Base-by-base conservation (phyloP, 179 eudicot species). In the Silene coronaria region DNA sequence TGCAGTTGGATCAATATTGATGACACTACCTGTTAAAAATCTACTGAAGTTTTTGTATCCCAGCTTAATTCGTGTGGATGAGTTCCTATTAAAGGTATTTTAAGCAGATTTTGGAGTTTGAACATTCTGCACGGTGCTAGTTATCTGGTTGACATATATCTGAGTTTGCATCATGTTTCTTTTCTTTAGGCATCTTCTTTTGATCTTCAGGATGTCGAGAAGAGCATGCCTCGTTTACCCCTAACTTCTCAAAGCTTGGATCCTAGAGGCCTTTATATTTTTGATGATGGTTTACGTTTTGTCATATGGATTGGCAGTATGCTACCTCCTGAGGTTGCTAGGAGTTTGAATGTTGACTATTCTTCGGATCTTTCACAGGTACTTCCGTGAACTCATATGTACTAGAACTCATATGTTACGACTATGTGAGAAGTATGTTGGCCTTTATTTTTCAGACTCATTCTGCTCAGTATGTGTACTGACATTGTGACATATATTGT, bases 291-390 rank as follows among this genome's bases (percentile, higher is more conserved):
- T 77, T 89, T 92, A 72, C 91, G 91, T 73, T 86, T 95, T 85
- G 92, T 95, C 73, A 77, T 95, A 77, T 95, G 99, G 99, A 88
- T 91, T 84, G 99, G 99, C 55, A 86, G 88, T 71, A 86, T 88
- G 89, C 83, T 89, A 78, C 87, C 93, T 75, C 91, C 97, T 59
- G 97, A 91, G 75, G 80, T 93, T 38, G 84, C 89, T 21, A 83
- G 76, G 80, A 87, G 78, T 82, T 87, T 95, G 77, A 89, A 91
- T 77, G 84, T 91, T 69, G 90, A 91, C 75, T 89, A 85, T 66
- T 83, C 92, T 48, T 79, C 85, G 0, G 99, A 95, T 78, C 85
- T 80, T 71, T 87, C 92, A 26, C 91, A 80, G 97, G 98, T 92
- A 84, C 67, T 42, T 74, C 70, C 72, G 28, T 69, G 58, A 60